Percentiles rank a stretch among this genome's conserved stretches.
These are phyloP conservation scores for Entonaema liquescens DNA, from an alignment of 495 filamentous ascomycete species.

Conservation along the genomic window DNA sequence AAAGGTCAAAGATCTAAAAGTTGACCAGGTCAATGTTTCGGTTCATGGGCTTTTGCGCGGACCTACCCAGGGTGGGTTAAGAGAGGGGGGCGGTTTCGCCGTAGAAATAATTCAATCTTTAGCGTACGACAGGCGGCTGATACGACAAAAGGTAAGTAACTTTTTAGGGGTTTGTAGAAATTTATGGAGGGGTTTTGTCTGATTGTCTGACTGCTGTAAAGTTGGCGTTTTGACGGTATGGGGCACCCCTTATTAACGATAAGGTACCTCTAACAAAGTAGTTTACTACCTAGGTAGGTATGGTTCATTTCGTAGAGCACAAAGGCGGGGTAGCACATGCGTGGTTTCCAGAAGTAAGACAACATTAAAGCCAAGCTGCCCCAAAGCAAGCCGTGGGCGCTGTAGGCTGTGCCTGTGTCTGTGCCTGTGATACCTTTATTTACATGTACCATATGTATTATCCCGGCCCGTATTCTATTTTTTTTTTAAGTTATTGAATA, in stretches of 20 bases:
- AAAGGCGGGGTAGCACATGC: constrained; percentile 40
- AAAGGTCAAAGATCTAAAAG: constrained; percentile 33
- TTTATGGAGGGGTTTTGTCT: constrained; percentile 13
- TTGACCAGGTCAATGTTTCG: constrained; percentile 32
- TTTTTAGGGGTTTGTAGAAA: not conserved
- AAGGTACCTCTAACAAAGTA: not conserved
- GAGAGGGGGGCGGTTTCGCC: not conserved
- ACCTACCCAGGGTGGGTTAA: constrained; percentile 1
- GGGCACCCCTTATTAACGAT: constrained; percentile 1
- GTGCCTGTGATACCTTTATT: constrained; percentile 1
- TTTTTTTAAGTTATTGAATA: constrained; percentile 6
- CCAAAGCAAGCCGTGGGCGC: not conserved
- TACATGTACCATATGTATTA: not conserved
- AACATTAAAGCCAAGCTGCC: not conserved
- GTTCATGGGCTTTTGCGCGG: constrained; percentile 16
- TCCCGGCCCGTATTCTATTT: constrained; percentile 1
- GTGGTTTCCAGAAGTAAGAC: constrained; percentile 25
- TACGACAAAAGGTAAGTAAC: constrained; percentile 12
- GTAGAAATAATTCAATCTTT: constrained; percentile 8
- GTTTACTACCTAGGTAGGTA: not conserved
- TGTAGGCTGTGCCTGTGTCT: too few species aligned
- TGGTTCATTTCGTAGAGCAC: not conserved
- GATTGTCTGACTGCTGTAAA: not conserved
- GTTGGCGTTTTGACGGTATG: not conserved
- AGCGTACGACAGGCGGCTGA: constrained; percentile 25